phyloP scores from a whole-genome alignment of 2,329 filamentous ascomycete genomes.

The Monascus ruber region DNA sequence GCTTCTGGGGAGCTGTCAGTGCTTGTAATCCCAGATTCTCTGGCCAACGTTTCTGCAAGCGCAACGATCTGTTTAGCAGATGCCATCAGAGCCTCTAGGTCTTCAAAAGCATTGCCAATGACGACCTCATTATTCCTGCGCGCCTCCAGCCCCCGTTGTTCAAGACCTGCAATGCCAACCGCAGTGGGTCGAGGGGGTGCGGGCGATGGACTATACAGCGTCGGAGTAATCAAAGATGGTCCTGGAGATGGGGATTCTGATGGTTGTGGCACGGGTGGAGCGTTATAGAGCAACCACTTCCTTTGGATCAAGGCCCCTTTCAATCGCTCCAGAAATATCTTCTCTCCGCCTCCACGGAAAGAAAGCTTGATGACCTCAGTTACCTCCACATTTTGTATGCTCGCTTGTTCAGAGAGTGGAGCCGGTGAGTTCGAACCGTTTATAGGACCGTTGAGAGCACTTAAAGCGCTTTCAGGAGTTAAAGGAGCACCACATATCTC shows the following conservation, averaged over 20 bases:
- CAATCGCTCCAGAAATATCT: constrained; percentile 77
- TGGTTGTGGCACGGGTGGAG: constrained; percentile 70
- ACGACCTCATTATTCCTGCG: constrained; percentile 87
- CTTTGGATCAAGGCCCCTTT: constrained; percentile 82
- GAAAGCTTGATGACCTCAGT: constrained; percentile 79
- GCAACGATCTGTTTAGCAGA: constrained; percentile 94
- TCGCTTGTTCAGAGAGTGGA: constrained; percentile 45
- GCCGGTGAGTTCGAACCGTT: constrained; percentile 65
- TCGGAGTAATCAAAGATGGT: constrained; percentile 15
- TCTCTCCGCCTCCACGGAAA: constrained; percentile 79
- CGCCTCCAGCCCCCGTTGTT: constrained; percentile 71
- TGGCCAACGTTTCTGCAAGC: constrained; percentile 76
- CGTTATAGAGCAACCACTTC: constrained; percentile 88
- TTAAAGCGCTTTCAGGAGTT: constrained; percentile 40
- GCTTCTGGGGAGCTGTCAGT: constrained; percentile 57
- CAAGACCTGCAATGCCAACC: constrained; percentile 83
- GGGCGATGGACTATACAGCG: constrained; percentile 13
- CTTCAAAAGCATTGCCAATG: constrained; percentile 89
- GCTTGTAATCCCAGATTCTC: constrained; percentile 48
- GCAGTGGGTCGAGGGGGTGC: constrained; percentile 40
- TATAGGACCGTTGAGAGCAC: constrained; percentile 14
- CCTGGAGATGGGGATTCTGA: constrained; percentile 21
- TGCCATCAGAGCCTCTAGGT: constrained; percentile 92
- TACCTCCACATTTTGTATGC: constrained; percentile 44
- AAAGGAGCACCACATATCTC: constrained; percentile 84